Conservation (phyloP, 2,329 filamentous ascomycete genomes). For the Cladosporium cucumerinum region DNA sequence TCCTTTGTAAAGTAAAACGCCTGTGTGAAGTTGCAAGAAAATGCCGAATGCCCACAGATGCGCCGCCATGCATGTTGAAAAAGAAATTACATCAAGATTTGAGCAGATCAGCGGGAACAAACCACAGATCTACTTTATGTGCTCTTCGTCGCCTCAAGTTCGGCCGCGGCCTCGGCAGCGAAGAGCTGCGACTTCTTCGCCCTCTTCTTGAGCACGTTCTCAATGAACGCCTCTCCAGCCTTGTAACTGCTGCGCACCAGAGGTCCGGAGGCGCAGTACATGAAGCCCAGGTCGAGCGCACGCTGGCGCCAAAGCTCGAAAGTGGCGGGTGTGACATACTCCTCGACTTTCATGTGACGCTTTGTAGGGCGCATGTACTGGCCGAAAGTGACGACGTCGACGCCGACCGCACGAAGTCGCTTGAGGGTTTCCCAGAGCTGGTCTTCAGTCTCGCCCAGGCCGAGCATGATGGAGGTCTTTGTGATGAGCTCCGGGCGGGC, state of each 20-base stretch:
- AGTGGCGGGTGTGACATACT: constrained; percentile 85
- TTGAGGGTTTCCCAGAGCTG: constrained; percentile 76
- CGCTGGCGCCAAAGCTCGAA: constrained; percentile 91
- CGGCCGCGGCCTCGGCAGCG: constrained; percentile 24
- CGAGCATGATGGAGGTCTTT: constrained; percentile 98
- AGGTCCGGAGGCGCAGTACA: constrained; percentile 93
- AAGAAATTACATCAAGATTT: not conserved
- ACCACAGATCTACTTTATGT: not conserved
- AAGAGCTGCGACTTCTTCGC: constrained; percentile 38
- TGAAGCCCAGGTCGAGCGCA: constrained; percentile 89
- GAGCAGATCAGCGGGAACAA: not conserved
- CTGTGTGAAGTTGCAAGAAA: not conserved
- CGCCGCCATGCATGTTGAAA: constrained; percentile 17
- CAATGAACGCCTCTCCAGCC: constrained; percentile 96
- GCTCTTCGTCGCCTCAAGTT: constrained; percentile 9
- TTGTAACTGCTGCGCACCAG: constrained; percentile 95
- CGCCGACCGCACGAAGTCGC: constrained; percentile 75
- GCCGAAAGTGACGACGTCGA: constrained; percentile 97
- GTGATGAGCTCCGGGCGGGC: constrained; percentile 77
- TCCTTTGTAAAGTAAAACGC: not conserved
- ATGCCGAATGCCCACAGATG: not conserved
- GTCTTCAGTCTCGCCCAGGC: constrained; percentile 84
- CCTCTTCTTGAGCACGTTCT: constrained; percentile 92
- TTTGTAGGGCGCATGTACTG: constrained; percentile 99
- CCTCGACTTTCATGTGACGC: constrained; percentile 92